Base-by-base conservation (phyloP, 805 yeast species). In the Wickerhamomyces mucosus region DNA sequence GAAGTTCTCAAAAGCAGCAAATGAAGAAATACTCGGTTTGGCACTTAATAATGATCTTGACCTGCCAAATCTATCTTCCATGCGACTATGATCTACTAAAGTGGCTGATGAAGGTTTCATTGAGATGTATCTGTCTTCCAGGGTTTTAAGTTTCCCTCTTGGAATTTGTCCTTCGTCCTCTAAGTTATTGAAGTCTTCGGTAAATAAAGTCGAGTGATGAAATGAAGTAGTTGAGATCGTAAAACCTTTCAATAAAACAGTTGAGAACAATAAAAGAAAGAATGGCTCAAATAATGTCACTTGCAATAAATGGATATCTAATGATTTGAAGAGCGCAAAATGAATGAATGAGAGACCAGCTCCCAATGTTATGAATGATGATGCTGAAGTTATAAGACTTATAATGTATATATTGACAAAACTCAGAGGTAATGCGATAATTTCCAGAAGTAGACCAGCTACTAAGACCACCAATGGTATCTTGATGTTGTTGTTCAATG, bases 21-120 rank as follows among this genome's bases (percentile, higher is more conserved):
- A 19, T 20, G 37, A 16, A 27, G 29, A 15, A 13, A 22, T 15
- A 3, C 26, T 7, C 15, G 26, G 15, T 10, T 32, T 20, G 6
- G n/a, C 20, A 18, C 24, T 25, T 10, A 22, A 17, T 14, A 36
- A 27, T 15, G 16, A 16, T 17, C 16, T 27, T 14, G 38, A 27
- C n/a, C 14, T 31, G 28, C n/a, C n/a, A n/a, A n/a, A n/a, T n/a
- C n/a, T n/a, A n/a, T n/a, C n/a, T n/a, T n/a, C n/a, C n/a, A n/a
- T n/a, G n/a, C n/a, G n/a, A n/a, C n/a, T 19, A 17, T n/a, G 35
- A n/a, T 43, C 51, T 18, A 48, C 51, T n/a, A 48, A 29, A 2
- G 53, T 48, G 8, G 43, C 48, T 5, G 53, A 48, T 7, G 51
- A 46, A 3, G 50, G 44, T 33, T 48, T 48, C 29, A 46, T 16